Evolutionary conservation across 768 basidiomycete species (phyloP).

Genomic region (Tephrocybe sp.): DNA sequence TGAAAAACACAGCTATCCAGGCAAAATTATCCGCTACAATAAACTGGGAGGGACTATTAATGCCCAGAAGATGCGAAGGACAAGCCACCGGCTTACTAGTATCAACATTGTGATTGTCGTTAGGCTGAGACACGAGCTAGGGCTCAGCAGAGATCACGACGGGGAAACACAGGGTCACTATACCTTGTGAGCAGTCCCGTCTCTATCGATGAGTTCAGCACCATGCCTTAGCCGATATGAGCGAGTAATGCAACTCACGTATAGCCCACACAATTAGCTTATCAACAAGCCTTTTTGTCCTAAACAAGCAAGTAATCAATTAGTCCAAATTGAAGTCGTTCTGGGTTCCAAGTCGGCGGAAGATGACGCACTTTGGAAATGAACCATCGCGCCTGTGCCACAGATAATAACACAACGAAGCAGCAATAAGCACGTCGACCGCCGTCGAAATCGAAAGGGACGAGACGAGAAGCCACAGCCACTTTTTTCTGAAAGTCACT

Average conservation of each 20-base stretch:
- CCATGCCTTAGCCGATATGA: no score
- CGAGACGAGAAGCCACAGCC: slow-evolving; percentile 6
- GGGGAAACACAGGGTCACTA: no score
- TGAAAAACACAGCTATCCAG: slow-evolving; percentile 13
- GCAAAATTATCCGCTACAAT: neutral
- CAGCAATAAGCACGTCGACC: slow-evolving; percentile 12
- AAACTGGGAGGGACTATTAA: no score
- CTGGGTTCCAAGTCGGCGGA: neutral
- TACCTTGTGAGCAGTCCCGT: slow-evolving; percentile 14
- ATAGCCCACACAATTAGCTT: slow-evolving; percentile 13
- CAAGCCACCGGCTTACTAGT: slow-evolving; percentile 4
- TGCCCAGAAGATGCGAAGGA: neutral
- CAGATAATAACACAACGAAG: slow-evolving; percentile 7
- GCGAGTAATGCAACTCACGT: no score
- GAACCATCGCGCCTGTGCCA: slow-evolving; percentile 2
- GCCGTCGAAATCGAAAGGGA: slow-evolving; percentile 10
- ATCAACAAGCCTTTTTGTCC: slow-evolving; percentile 10
- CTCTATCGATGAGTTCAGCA: slow-evolving; percentile 2
- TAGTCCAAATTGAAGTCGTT: no score
- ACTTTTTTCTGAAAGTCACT: slow-evolving; percentile 6
- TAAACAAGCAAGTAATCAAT: neutral
- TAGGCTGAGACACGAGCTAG: slow-evolving; percentile 6
- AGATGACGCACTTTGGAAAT: neutral
- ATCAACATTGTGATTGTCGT: slow-evolving; percentile 7
- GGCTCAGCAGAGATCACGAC: no score